Conservation (phyloP, 305 asterid species). For the Fraxinus platypoda region DNA sequence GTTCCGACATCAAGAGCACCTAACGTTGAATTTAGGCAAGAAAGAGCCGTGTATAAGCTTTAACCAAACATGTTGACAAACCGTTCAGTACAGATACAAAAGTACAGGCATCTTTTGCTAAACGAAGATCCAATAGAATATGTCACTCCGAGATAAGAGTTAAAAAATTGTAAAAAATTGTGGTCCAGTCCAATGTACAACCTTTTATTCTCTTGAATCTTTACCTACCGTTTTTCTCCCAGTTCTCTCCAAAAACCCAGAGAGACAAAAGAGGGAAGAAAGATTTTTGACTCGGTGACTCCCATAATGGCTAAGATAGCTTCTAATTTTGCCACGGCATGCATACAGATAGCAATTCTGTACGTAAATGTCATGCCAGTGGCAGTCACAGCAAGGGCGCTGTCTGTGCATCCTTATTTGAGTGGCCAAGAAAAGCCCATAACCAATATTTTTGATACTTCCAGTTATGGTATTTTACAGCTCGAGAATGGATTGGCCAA, state of each 20-base stretch:
- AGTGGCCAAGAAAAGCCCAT: constrained; percentile 37
- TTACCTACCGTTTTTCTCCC: not conserved
- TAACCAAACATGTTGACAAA: not conserved
- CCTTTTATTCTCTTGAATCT: not conserved
- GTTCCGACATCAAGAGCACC: not conserved
- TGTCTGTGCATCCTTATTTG: constrained; percentile 63
- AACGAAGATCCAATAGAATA: no score
- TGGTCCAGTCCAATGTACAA: constrained; percentile 25
- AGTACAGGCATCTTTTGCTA: no score
- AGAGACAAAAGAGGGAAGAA: not conserved
- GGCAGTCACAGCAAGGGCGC: constrained; percentile 34
- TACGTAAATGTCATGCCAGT: constrained; percentile 35
- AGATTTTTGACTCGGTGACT: constrained; percentile 3
- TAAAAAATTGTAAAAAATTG: not conserved
- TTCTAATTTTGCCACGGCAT: constrained; percentile 25
- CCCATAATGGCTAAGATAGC: constrained; percentile 30
- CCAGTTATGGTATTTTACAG: constrained; percentile 79
- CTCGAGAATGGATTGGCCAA: constrained; percentile 75
- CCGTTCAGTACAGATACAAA: not conserved
- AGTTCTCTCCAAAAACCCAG: not conserved
- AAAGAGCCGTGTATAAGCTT: not conserved
- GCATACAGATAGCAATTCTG: not conserved
- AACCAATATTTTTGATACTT: constrained; percentile 64
- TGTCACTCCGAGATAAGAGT: not conserved
- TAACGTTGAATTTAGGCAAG: not conserved